Evolutionary conservation across 2,329 filamentous ascomycete genomes (phyloP), one percentile per base, ranked within the genome.

Genomic region (Arthroderma sp.): DNA sequence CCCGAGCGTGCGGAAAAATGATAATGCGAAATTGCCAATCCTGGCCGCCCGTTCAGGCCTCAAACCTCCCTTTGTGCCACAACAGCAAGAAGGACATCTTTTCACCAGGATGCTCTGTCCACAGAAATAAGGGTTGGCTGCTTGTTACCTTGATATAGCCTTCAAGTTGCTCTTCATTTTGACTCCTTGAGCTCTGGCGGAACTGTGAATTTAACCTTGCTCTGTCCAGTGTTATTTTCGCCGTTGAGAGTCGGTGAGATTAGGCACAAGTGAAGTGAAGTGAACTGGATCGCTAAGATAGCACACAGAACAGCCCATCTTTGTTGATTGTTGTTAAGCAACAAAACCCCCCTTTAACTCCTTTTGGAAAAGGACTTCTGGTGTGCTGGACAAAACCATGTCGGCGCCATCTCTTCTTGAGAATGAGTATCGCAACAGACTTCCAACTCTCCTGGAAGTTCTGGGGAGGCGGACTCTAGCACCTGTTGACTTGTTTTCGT

Each of bases 381-480:
- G 7, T 8, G 3, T 3, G 15, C 4, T 19, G 7, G n/a, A 33
- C 23, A 54, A 57, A 47, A n/a, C n/a, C 51, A 58, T 57, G 38
- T 60, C 58, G 35, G 49, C 58, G 53, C 64, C 66, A 17, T 65
- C 64, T 21, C 61, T 68, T 52, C 58, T 64, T n/a, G 73, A 75
- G 56, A 61, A 70, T 53, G 73, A 76, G 66, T 69, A 74, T 65
- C 85, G 93, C 67, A 94, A 95, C 70, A 82, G 93, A 63, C 81
- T 98, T 59, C 93, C 93, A 51, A 96, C 90, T 1, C 82, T 98
- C 55, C 96, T 95, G 70, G 94, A 98, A 74, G 93, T 98, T 57
- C 77, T 98, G 60, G 95, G 89, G 70, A 84, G 94, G 64, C 85
- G 90, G 62, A 98, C 93, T n/a, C 80, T 94, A 19, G 88, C 94